Base-by-base conservation (phyloP, 495 filamentous ascomycete genomes). In the Aspergillus sclerotioniger region DNA sequence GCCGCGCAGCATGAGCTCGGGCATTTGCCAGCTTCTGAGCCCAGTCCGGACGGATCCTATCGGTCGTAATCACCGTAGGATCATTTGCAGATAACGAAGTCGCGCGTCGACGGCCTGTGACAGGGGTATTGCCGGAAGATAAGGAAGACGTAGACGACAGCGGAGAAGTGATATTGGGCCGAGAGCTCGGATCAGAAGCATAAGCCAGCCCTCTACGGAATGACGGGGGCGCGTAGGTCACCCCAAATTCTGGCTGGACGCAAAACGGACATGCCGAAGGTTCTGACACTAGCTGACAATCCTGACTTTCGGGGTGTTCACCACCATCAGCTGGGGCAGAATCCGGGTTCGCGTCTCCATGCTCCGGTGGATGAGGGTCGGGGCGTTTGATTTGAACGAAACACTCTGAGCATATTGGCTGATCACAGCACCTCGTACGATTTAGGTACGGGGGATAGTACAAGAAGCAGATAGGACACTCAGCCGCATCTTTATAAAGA, bases 371-470 rank as follows among this genome's bases (percentile, higher is more conserved):
- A 74, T 98, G 94, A 13, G 94, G 94, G 64, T 98, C 94, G 8
- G 93, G 90, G 21, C 94, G 84, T 76, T 96, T 98, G 68, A 98
- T 98, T 68, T 98, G 94, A 8, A 98, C 95, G 64, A 98, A 98
- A 69, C 94, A 98, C 75, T 98, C 94, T 47, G 94, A 98, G 76
- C 94, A 98, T 56, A 98, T 98, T 6, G 91, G 81, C 68, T 98
- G 94, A 65, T 96, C 93, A 70, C 94, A 98, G 68, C 94, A 98
- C 61, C 94, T 79, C 3, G 94, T 98, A 48, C 87, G 89, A 69
- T 98, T 98, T n/a, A 98, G 77, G 67, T 95, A 96, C 2, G 93
- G 92, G 3, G 94, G 94, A 63, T 96, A 98, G 67, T 91, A 93
- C 25, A 98, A 75, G 69, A 97, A 95, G 76, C 94, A 98, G 53